phyloP scores from a whole-genome alignment of 2,329 filamentous ascomycete genomes.

The Corynespora cassiicola region DNA sequence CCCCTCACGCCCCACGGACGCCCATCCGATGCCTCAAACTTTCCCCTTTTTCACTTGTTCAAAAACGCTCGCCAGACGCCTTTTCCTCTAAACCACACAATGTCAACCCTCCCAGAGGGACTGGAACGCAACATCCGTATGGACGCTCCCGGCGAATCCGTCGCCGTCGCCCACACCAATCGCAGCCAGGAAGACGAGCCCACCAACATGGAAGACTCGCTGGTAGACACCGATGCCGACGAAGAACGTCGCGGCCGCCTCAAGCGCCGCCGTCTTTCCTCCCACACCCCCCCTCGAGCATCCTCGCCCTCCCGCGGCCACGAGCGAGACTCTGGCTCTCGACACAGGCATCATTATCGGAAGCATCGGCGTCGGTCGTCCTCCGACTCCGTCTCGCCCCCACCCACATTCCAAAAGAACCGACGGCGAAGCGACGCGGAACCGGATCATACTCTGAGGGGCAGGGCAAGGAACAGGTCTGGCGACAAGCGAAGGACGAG shows the following conservation, averaged over 20 bases:
- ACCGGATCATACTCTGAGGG: constrained; percentile 42
- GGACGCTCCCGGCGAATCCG: no score
- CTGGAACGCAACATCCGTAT: no score
- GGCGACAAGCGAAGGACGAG: constrained; percentile 22
- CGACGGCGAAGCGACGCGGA: constrained; percentile 42
- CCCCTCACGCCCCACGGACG: no score
- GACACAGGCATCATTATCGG: constrained; percentile 37
- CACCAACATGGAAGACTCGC: no score
- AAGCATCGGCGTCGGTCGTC: constrained; percentile 38
- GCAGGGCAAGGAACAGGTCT: constrained; percentile 35
- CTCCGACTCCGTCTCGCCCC: constrained; percentile 28
- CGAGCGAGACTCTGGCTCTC: constrained; percentile 37
- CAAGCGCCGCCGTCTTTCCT: constrained; percentile 37
- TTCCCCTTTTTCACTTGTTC: no score
- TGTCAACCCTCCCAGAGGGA: no score
- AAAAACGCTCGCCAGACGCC: no score
- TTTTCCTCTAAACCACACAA: no score
- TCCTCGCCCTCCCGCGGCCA: constrained; percentile 42
- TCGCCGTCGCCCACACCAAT: no score
- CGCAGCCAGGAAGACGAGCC: no score
- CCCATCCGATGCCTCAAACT: no score
- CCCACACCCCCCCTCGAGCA: constrained; percentile 35
- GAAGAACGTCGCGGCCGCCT: constrained; percentile 31
- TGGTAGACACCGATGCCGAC: background rate
- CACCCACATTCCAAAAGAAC: constrained; percentile 30